Conservation (phyloP, 176 grass and related monocot species). For the Cocos nucifera region DNA sequence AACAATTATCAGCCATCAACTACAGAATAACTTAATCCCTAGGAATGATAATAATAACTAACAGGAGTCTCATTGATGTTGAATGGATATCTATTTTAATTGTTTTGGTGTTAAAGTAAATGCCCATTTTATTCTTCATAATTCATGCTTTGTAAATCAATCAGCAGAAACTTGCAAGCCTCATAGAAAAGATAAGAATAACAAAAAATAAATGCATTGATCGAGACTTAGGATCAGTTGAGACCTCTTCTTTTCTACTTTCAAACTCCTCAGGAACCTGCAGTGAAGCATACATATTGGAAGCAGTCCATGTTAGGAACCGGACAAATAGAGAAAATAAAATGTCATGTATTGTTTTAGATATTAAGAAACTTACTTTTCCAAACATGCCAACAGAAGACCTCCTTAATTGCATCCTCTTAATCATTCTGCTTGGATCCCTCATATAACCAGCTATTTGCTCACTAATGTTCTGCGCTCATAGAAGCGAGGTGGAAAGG, state of each 20-base stretch:
- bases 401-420: slow-evolving; percentile 60
- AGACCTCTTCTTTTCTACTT: slow-evolving; percentile 43
- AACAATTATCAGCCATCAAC: too few species aligned
- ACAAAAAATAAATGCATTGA: slow-evolving; percentile 2
- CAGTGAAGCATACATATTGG: slow-evolving; percentile 2
- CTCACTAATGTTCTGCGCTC: slow-evolving; percentile 65
- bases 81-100: too few species aligned
- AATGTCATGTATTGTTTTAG: too few species aligned
- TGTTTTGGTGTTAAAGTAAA: too few species aligned
- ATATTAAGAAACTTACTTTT: slow-evolving; percentile 37
- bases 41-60: too few species aligned
- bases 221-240: not conserved
- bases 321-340: too few species aligned
- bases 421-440: slow-evolving; percentile 89
- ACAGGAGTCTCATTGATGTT: too few species aligned
- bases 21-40: too few species aligned
- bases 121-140: too few species aligned
- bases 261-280: slow-evolving; percentile 29
- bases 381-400: slow-evolving; percentile 59
- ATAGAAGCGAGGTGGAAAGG: not conserved
- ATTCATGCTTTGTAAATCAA: not conserved
- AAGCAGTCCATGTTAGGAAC: too few species aligned
- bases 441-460: slow-evolving; percentile 89
- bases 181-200: slow-evolving; percentile 2
- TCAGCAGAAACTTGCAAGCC: not conserved